phyloP scores from a whole-genome alignment of 805 yeast genomes.

The Candida glaebosa region DNA sequence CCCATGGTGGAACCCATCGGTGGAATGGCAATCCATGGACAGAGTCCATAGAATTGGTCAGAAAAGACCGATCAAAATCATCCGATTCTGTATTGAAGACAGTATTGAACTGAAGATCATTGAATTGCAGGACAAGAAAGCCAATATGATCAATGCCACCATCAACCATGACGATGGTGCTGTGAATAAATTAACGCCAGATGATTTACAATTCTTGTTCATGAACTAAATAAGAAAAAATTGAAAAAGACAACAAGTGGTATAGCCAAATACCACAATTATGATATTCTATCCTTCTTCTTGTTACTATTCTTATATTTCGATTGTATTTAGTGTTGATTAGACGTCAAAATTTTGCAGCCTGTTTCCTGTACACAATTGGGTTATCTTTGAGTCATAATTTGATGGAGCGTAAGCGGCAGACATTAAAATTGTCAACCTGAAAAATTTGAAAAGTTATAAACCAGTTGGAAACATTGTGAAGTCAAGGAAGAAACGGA shows the following conservation, averaged over 20 bases:
- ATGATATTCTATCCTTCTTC: too few relatives aligned
- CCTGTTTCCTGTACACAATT: conserved; percentile 1
- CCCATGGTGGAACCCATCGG: conserved; percentile 99
- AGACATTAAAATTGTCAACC: background rate
- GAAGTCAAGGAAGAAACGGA: background rate
- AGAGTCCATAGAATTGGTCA: conserved; percentile 98
- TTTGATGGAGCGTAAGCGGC: background rate
- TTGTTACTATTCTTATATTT: too few relatives aligned
- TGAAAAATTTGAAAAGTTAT: background rate
- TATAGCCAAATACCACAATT: background rate
- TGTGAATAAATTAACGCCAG: conserved; percentile 82
- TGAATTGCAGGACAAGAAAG: conserved; percentile 95
- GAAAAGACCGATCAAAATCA: conserved; percentile 87
- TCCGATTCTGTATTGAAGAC: conserved; percentile 91
- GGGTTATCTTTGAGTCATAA: background rate
- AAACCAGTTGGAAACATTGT: background rate
- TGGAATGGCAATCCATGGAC: conserved; percentile 98
- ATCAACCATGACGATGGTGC: conserved; percentile 92
- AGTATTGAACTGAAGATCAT: conserved; percentile 95
- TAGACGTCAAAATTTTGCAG: background rate
- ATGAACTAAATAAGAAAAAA: conserved; percentile 50
- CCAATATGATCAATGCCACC: conserved; percentile 97
- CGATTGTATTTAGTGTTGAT: too few relatives aligned
- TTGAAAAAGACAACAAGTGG: background rate
- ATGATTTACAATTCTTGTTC: conserved; percentile 91